Base-by-base conservation (phyloP, 441 rosid genomes). In the Macaranga tanarius region DNA sequence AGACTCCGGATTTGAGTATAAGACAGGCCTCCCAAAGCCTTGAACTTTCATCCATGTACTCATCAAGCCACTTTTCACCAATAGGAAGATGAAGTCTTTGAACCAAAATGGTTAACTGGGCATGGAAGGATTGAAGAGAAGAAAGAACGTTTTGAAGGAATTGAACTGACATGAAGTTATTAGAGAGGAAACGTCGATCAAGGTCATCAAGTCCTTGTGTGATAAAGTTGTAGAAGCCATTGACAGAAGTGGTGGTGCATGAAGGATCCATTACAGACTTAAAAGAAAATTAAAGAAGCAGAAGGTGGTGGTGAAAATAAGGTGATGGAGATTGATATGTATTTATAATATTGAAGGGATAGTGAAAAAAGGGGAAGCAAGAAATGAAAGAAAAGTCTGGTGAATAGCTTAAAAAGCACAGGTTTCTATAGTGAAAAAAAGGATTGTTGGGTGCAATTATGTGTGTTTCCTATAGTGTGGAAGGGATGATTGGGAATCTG, bases 41-140 rank as follows among this genome's bases (percentile, higher is more conserved):
- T n/a, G 85, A 81, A 74, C 86, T 85, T 67, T 85, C 88, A 38
- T 85, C 88, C 88, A 85, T 85, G 75, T 85, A 85, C 73, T 85
- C 88, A 69, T 85, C 84, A 0, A 85, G 84, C 88, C 86, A 85
- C 61, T 79, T 85, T 28, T 76, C 88, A 1, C 88, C 88, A 2
- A 70, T 71, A 6, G 88, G 88, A 15, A 85, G 78, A 65, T 75
- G 84, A 64, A 85, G 86, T 70, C 80, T 81, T 50, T 83, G 86
- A 58, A 83, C 86, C 73, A 85, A 70, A 65, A 52, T 12, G 65
- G 84, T 83, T 12, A 83, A 44, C 10, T 76, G 86, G 15, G 86
- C 77, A 55, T 85, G 86, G 55, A 83, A 80, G 0, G 79, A 81
- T 31, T 76, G 69, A 44, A 85, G 84, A 25, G 80, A 78, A 22